Evolutionary conservation across 176 grass and related monocot species (phyloP), one percentile per base, ranked within the genome.

Genomic region (Melocanna baccifera): DNA sequence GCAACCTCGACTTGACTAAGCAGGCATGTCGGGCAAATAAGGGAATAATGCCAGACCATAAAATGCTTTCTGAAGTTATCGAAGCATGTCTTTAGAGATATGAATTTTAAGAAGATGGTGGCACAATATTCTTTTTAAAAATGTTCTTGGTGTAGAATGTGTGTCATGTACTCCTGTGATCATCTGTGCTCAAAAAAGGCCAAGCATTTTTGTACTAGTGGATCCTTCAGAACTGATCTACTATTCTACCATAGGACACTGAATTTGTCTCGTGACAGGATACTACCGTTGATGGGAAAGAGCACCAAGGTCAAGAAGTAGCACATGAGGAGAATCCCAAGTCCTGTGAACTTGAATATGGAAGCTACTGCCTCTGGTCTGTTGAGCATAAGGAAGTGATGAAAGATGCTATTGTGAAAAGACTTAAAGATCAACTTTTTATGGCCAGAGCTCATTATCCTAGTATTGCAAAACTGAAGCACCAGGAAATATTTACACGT

Each of bases 291-390:
- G 20, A 78, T 41, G 63, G 4, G 65, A 85, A 81, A 40, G 65
- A 68, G 51, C 68, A 59, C 57, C 47, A 77, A 82, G 55, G 4
- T 15, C 71, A 88, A 81, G 82, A 85, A 39, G 74, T 69, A 29
- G 20, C 14, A 4, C 41, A 25, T 39, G 56, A 63, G 69, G 81
- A 83, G 41, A 83, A 62, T 19, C 52, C 82, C 59, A 92, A 75
- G 71, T 88, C 85, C 9, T 97, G 92, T 78, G 84, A 97, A 70
- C 88, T 88, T 70, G 85, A 97, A 85, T 92, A 89, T 68, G 94
- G 94, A 50, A 94, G 87, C 64, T 97, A 94, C 75, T 97, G 94
- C 46, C 87, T 94, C 52, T 97, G 94, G 94, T 92, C 94, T 75
- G 80, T 78, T 66, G 89, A 56, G 53, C n/a, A 97, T 69, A 97